Conservation (phyloP, 805 yeast genomes). For the Blastobotrys peoriensis region DNA sequence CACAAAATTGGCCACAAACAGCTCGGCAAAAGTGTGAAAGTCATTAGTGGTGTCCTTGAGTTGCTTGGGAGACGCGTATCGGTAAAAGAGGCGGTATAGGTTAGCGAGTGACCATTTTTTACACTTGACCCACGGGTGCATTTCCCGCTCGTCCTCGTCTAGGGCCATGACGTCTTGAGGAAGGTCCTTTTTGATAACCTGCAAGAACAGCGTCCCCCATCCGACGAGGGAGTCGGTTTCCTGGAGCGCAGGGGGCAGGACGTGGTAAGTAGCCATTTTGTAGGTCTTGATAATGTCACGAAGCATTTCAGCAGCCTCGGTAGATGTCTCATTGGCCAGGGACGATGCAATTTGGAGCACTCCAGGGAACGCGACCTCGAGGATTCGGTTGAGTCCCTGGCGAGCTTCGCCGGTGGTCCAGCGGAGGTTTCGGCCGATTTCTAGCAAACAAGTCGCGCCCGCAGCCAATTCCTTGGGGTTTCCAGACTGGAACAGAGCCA, state of each 20-base stretch:
- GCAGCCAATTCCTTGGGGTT: conserved; percentile 48
- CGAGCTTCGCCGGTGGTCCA: conserved; percentile 60
- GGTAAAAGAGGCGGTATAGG: conserved; percentile 59
- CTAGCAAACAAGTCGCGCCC: conserved; percentile 65
- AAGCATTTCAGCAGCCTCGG: conserved; percentile 61
- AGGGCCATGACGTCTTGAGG: conserved; percentile 48
- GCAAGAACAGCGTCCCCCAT: conserved; percentile 77
- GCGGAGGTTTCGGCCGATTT: conserved; percentile 62
- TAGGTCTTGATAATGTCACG: conserved; percentile 67
- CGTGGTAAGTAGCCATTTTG: conserved; percentile 65
- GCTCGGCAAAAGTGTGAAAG: conserved; percentile 39
- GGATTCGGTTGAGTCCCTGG: conserved; percentile 47
- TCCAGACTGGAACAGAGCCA: conserved; percentile 39
- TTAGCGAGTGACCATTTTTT: conserved; percentile 90
- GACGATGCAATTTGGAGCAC: conserved; percentile 61
- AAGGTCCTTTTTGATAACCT: conserved; percentile 51
- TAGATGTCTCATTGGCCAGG: conserved; percentile 37
- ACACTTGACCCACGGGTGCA: conserved; percentile 62
- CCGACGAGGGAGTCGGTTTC: conserved; percentile 42
- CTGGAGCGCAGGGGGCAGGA: conserved; percentile 64
- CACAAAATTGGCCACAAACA: conserved; percentile 53
- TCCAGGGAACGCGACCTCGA: conserved; percentile 55
- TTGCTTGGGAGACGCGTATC: conserved; percentile 44
- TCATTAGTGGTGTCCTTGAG: conserved; percentile 9
- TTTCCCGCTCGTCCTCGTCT: conserved; percentile 47